Base-by-base conservation (phyloP, 768 basidiomycete species). In the Hygrocybe punicea region DNA sequence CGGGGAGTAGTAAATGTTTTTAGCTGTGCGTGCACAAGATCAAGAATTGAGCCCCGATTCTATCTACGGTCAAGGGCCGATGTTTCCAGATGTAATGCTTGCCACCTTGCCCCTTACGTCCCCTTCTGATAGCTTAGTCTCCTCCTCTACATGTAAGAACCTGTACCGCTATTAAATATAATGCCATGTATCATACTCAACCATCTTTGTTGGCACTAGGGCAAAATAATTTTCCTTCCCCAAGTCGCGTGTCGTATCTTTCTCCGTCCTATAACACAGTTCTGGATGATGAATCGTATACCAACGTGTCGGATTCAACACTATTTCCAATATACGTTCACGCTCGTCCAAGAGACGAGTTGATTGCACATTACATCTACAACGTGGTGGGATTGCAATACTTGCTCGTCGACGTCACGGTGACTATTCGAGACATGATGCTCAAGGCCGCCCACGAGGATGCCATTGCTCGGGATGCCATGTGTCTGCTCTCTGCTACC, bases 111-210 rank as follows among this genome's bases (percentile, higher is more conserved):
- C 51, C 17, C n/a, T 29, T 24, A 37, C 45, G 11, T 44, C 57
- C 50, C 45, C 40, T 36, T 62, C 73, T 70, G 74, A 69, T 85
- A 83, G 77, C 75, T 73, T 84, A 84, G 82, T 80, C 71, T 29
- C 29, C 71, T 34, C 53, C 16, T 17, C 67, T 55, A 72, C 81
- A 81, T 84, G 86, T 87, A 87, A 87, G 86, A 81, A 72, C 65
- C 73, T 81, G 84, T 86, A 85, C 80, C 80, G 76, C 65, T 84
- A 83, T 79, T 84, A 76, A 84, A 78, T 80, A 77, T 81, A 80
- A 79, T 83, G 72, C 76, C 63, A 81, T 82, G 82, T 84, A 84
- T 79, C 80, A 76, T 81, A 75, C 83, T 86, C 82, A 85, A 84
- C 76, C 74, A 72, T 50, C 33, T 78, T 72, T 69, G 75, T 61